A percentile compares a stretch with the other conserved stretches of the same genome.
phyloP scores from a whole-genome alignment of 2,329 filamentous ascomycete genomes.

The Ophiostoma montium region DNA sequence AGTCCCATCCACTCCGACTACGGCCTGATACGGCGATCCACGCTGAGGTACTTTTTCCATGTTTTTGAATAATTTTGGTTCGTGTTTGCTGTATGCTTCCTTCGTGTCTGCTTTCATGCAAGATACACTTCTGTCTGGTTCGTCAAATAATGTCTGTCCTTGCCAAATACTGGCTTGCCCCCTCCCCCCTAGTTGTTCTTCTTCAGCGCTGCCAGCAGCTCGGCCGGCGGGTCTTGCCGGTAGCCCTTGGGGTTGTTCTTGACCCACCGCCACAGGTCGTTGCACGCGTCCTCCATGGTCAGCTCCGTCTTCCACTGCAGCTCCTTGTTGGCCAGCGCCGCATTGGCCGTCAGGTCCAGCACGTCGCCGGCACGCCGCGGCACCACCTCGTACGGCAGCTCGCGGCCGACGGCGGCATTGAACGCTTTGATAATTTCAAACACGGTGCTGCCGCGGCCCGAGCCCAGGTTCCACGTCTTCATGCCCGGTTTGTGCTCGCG shows the following conservation, averaged over 20 bases:
- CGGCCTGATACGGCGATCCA: no score
- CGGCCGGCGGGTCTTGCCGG: slow-evolving; percentile 74
- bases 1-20: no score
- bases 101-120: no score
- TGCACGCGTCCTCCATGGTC: slow-evolving; percentile 83
- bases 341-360: slow-evolving; percentile 86
- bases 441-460: slow-evolving; percentile 86
- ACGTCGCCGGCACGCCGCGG: slow-evolving; percentile 78
- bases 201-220: slow-evolving; percentile 51
- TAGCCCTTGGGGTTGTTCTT: slow-evolving; percentile 94
- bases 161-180: background rate
- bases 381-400: slow-evolving; percentile 77
- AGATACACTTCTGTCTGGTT: no score
- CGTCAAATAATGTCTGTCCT: no score
- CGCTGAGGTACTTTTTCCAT: no score
- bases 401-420: slow-evolving; percentile 68
- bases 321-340: slow-evolving; percentile 73
- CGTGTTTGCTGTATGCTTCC: no score
- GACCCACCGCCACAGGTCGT: slow-evolving; percentile 94
- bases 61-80: no score
- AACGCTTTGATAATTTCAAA: slow-evolving; percentile 97
- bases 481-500: slow-evolving; percentile 74
- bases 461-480: slow-evolving; percentile 92
- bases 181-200: slow-evolving; percentile 9
- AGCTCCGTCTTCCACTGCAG: slow-evolving; percentile 83